Base-by-base conservation (phyloP, 306 rosid species). In the Cucumis cinereus region DNA sequence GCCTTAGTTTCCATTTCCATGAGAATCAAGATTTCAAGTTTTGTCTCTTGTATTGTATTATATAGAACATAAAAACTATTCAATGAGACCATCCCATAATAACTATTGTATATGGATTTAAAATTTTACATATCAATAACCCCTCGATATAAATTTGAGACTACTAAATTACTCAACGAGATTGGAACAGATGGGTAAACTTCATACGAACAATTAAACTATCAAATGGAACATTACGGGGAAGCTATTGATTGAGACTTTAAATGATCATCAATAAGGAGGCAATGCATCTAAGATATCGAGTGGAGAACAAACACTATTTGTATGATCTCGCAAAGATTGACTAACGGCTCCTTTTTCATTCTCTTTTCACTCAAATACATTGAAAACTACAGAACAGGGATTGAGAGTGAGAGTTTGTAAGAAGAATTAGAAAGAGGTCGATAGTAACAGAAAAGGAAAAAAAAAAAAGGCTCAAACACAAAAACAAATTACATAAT, bases 341-440 rank as follows among this genome's bases (percentile, higher is more conserved):
- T 6, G 36, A 43, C 55, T 20, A 12, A 23, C 23, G 55, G 35
- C 54, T 43, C 35, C 47, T 19, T 63, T 50, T 68, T 43, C 74
- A 43, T 68, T 68, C 55, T 68, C 74, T 41, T 43, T 2, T 33
- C 75, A 71, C 75, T 26, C 20, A 49, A 71, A 47, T 71, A 71
- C 59, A 71, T 71, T 5, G 12, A 26, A 70, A 24, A 30, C 76
- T 72, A 72, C 60, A 50, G 57, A 69, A 45, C 76, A 72, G 26
- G 47, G 26, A 16, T 72, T 26, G 14, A 72, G 61, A 28, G 76
- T 26, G 14, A 72, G 61, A 28, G 76, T 72, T 72, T 4, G 76
- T 52, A 28, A 28, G 35, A 28, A 28, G 61, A 72, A 50, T 17
- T 30, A 13, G 28, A 17, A 66, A 40, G 73, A 40, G 26, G 53